Percentiles rank a stretch among this genome's conserved stretches.
Conservation (phyloP, 2,329 filamentous ascomycete genomes). For the Xylaria hypoxylon region DNA sequence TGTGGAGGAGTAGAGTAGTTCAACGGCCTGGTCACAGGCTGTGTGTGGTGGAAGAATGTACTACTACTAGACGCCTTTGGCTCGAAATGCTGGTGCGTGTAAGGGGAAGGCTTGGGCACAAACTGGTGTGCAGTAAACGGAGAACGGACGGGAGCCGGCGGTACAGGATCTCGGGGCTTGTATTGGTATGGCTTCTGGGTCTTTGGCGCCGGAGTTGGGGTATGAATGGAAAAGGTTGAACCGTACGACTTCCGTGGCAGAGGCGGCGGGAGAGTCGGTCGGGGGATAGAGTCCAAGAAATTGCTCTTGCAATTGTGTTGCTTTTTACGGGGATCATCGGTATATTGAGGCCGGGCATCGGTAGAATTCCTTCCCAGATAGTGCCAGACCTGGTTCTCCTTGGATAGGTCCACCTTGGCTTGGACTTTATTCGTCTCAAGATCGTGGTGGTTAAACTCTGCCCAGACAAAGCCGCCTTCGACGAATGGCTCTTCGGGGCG, state of each 20-base stretch:
- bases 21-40: conserved; percentile 1
- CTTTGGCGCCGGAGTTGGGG: conserved; percentile 39
- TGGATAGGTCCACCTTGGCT: conserved; percentile 76
- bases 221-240: conserved; percentile 45
- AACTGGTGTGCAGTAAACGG: conserved; percentile 55
- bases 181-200: conserved; percentile 53
- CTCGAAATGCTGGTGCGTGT: conserved; percentile 44
- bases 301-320: conserved; percentile 76
- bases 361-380: conserved; percentile 89
- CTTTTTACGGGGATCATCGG: conserved; percentile 74
- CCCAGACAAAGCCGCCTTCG: conserved; percentile 77
- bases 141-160: conserved; percentile 42
- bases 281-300: conserved; percentile 77
- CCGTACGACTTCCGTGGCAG: conserved; percentile 48
- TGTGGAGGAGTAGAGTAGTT: conserved; percentile 25
- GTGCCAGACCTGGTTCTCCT: conserved; percentile 84
- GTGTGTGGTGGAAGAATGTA: conserved; percentile 31
- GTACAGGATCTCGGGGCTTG: conserved; percentile 49
- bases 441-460: conserved; percentile 78
- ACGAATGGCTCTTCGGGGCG: conserved; percentile 74
- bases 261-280: conserved; percentile 48
- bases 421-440: conserved; percentile 69
- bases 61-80: conserved; percentile 30
- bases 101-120: conserved; percentile 45
- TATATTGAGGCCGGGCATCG: conserved; percentile 91